Conservation (phyloP, 164 flowering plant genomes). For the Aristolochia contorta region DNA sequence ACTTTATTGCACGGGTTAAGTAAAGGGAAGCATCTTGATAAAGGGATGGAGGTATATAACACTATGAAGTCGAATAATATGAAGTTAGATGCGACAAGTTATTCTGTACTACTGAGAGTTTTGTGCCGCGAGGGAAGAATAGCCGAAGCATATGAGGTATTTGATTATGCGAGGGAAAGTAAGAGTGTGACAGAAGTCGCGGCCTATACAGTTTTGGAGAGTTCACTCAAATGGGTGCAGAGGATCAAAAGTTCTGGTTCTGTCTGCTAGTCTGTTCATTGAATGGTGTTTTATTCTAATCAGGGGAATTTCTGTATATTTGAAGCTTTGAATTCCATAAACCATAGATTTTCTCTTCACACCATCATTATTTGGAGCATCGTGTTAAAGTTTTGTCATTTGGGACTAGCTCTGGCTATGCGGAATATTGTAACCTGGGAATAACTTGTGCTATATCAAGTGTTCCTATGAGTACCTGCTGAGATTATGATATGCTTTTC, state of each 20-base stretch:
- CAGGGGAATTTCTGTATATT: too few relatives aligned
- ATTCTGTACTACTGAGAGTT: constrained; percentile 62
- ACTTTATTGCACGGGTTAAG: constrained; percentile 83
- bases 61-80: constrained; percentile 48
- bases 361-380: too few relatives aligned
- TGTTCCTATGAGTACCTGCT: too few relatives aligned
- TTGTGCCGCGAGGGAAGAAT: constrained; percentile 61
- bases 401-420: too few relatives aligned
- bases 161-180: constrained; percentile 79
- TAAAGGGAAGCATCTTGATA: constrained; percentile 55
- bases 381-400: too few relatives aligned
- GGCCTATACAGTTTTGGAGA: constrained; percentile 62
- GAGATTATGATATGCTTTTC: too few relatives aligned
- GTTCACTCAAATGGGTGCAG: constrained; percentile 51
- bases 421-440: too few relatives aligned
- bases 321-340: too few relatives aligned
- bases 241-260: constrained; percentile 30
- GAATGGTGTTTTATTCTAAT: constrained; percentile 11
- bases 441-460: too few relatives aligned
- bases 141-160: constrained; percentile 79
- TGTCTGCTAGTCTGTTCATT: not conserved
- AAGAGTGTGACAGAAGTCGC: constrained; percentile 66
- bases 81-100: constrained; percentile 66
- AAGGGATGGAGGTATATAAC: constrained; percentile 48
- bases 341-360: too few relatives aligned